These are phyloP conservation scores for Ceratocystis cubensis DNA, from an alignment of 2,329 filamentous ascomycete species.

Conservation along the genomic window DNA sequence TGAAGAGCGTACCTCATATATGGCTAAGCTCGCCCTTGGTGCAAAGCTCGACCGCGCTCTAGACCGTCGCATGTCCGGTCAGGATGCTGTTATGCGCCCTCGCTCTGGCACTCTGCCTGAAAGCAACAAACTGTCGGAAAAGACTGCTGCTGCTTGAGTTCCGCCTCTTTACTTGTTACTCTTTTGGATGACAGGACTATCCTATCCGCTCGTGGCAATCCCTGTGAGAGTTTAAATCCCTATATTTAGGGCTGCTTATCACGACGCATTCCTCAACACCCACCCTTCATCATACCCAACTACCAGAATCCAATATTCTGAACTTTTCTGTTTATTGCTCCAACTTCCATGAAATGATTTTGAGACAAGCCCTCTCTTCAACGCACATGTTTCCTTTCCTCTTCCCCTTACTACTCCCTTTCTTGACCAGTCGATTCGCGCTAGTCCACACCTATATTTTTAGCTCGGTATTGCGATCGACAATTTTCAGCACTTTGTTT, in stretches of 20 bases:
- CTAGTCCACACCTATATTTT: not conserved
- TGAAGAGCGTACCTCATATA: conserved; percentile 66
- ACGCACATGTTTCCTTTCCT: conserved; percentile 5
- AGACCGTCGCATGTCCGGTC: conserved; percentile 70
- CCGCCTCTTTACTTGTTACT: not conserved
- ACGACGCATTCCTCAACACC: not conserved
- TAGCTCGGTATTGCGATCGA: conserved; percentile 6
- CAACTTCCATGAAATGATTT: conserved; percentile 1
- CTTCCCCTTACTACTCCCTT: conserved; percentile 6
- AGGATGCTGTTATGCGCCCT: conserved; percentile 74
- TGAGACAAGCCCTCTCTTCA: conserved; percentile 5
- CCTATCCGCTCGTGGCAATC: not conserved
- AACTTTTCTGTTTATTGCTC: not conserved
- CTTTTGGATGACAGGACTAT: not conserved
- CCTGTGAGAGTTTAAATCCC: not conserved
- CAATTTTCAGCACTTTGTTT: not conserved
- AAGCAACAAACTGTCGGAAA: conserved; percentile 26
- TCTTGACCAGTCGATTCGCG: not conserved
- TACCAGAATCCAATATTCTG: not conserved
- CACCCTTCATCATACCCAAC: not conserved
- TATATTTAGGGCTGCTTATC: not conserved
- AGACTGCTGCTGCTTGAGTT: conserved; percentile 17
- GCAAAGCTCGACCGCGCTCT: conserved; percentile 85
- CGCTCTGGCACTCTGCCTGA: conserved; percentile 31
- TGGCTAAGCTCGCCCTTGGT: conserved; percentile 76